Percentiles rank a stretch among this genome's conserved stretches.
phyloP scores from a whole-genome alignment of 345 rosid species.

The Theobroma cacao region DNA sequence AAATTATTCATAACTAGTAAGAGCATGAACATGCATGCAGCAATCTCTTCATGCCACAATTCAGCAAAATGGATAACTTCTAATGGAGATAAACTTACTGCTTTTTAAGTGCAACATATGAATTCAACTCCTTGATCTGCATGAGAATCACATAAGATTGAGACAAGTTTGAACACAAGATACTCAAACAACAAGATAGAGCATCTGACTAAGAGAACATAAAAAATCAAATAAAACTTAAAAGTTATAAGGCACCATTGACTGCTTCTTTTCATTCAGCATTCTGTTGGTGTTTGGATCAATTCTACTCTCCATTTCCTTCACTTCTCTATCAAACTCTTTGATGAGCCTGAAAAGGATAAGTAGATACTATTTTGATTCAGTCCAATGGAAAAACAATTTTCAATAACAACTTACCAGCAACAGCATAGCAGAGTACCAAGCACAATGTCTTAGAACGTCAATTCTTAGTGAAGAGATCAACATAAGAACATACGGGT shows the following conservation, averaged over 20 bases:
- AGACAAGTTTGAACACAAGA: conserved; percentile 16
- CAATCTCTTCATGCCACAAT: neutral
- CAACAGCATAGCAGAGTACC: neutral
- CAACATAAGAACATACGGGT: neutral
- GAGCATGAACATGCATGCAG: neutral
- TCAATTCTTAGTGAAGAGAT: neutral
- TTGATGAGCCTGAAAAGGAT: conserved; percentile 74
- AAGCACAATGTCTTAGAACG: neutral
- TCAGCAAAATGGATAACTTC: neutral
- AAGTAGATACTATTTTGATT: conserved; percentile 9
- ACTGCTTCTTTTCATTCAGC: conserved; percentile 82
- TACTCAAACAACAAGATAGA: neutral
- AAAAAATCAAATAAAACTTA: neutral
- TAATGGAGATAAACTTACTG: conserved; percentile 39
- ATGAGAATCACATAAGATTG: conserved; percentile 21
- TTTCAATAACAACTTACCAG: neutral
- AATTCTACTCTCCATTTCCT: conserved; percentile 60
- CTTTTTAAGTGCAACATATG: conserved; percentile 79
- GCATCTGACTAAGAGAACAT: neutral
- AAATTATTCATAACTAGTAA: neutral
- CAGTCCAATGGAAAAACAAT: neutral
- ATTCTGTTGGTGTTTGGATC: conserved; percentile 59
- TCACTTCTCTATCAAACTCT: conserved; percentile 85
- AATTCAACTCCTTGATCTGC: conserved; percentile 82
- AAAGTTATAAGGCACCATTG: conserved; percentile 50